Percentiles rank a stretch among this genome's conserved stretches.
Conservation (phyloP, 306 rosid genomes). For the Comarum palustre region DNA sequence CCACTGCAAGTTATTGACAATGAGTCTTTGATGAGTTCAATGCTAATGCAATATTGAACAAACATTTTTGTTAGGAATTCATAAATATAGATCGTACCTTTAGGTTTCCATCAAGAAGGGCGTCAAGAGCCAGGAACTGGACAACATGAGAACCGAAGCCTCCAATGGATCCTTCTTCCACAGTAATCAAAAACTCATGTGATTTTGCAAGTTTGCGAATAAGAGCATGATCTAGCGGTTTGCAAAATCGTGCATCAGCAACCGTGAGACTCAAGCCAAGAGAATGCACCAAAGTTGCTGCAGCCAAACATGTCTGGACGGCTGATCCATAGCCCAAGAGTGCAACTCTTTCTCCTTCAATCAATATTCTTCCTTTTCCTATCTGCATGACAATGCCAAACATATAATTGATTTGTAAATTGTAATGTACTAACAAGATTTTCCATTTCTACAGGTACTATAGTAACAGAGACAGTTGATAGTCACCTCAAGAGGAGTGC, state of each 20-base stretch:
- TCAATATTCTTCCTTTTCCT: constrained; percentile 69
- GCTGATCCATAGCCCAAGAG: constrained; percentile 80
- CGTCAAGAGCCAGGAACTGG: constrained; percentile 94
- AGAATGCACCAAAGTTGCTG: constrained; percentile 45
- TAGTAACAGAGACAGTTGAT: background rate
- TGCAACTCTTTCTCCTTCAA: constrained; percentile 89
- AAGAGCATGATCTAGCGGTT: constrained; percentile 71
- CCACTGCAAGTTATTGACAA: constrained; percentile 57
- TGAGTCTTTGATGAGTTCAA: constrained; percentile 13
- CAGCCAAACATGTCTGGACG: constrained; percentile 73
- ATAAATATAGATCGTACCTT: constrained; percentile 42
- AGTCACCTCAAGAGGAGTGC: constrained; percentile 62
- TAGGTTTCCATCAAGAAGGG: constrained; percentile 79
- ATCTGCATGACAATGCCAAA: constrained; percentile 37
- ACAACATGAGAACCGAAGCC: constrained; percentile 96
- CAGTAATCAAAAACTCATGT: constrained; percentile 75
- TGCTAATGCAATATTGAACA: background rate
- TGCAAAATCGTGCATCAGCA: constrained; percentile 88
- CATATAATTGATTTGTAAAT: constrained; percentile 8
- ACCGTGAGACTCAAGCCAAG: constrained; percentile 59
- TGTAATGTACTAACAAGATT: background rate
- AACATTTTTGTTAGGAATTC: background rate
- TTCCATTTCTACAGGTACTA: background rate
- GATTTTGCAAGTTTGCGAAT: constrained; percentile 80
- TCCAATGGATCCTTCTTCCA: constrained; percentile 96